A percentile compares a stretch with the other conserved stretches of the same genome.
These are phyloP conservation scores for Phytophthora litchii DNA, from an alignment of 352 stramenopile genomes.

Conservation along the genomic window DNA sequence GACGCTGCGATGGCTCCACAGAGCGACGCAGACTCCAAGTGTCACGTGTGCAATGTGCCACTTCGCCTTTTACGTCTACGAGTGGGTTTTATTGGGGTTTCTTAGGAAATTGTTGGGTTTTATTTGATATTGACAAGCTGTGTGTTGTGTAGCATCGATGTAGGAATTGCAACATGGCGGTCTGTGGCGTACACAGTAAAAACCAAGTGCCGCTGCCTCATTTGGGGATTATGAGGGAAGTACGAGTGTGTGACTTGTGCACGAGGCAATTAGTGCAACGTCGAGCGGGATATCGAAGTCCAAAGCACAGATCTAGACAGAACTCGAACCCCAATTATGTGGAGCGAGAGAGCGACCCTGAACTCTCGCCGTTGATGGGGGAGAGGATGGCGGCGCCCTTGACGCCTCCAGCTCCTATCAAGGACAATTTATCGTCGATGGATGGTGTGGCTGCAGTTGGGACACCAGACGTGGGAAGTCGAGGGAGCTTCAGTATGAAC, in stretches of 20 bases:
- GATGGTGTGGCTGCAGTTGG: conserved; percentile 5
- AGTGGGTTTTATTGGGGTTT: conserved; percentile 39
- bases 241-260: conserved; percentile 78
- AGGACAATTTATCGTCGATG: conserved; percentile 10
- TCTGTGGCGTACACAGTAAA: conserved; percentile 78
- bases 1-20: conserved; percentile 15
- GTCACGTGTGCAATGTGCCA: conserved; percentile 67
- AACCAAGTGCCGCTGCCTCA: conserved; percentile 81
- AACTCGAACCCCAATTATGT: conserved; percentile 26
- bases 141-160: conserved; percentile 54
- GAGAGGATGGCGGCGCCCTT: conserved; percentile 24
- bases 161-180: conserved; percentile 64
- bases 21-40: conserved; percentile 50
- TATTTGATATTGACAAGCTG: conserved; percentile 7
- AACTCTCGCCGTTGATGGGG: conserved; percentile 30
- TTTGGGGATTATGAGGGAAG: conserved; percentile 74
- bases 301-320: conserved; percentile 30
- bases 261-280: conserved; percentile 72
- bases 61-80: conserved; percentile 56
- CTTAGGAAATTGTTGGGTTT: background rate
- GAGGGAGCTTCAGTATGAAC: conserved; percentile 38
- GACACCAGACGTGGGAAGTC: conserved; percentile 15
- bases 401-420: conserved; percentile 13
- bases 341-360: conserved; percentile 39
- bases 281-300: conserved; percentile 67